A percentile compares a stretch with the other conserved stretches of the same genome.
Conservation (phyloP, 176 grass and related monocot genomes). For the Oryza glaberrima region DNA sequence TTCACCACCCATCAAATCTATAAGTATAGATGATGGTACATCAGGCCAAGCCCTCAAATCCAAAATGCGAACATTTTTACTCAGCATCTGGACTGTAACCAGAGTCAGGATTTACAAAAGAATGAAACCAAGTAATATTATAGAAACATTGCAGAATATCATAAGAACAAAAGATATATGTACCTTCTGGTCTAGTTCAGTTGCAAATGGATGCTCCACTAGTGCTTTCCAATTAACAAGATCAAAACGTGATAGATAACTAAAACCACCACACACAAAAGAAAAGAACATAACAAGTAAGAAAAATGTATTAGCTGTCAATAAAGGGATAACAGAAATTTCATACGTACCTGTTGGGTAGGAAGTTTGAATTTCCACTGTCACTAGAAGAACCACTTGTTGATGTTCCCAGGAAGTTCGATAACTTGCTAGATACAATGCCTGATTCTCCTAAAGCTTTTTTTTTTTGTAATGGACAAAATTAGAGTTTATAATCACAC, state of each 20-base stretch:
- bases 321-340: constrained; percentile 33
- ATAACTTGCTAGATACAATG: constrained; percentile 70
- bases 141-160: constrained; percentile 30
- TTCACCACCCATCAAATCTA: constrained; percentile 71
- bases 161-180: constrained; percentile 44
- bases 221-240: constrained; percentile 85
- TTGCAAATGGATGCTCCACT: constrained; percentile 63
- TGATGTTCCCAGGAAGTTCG: constrained; percentile 44
- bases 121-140: constrained; percentile 24
- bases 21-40: constrained; percentile 63
- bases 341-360: constrained; percentile 75
- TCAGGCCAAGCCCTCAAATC: constrained; percentile 71
- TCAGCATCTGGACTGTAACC: constrained; percentile 99
- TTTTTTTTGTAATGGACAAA: constrained; percentile 37
- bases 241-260: constrained; percentile 81
- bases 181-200: constrained; percentile 80
- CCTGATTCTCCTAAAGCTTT: constrained; percentile 95
- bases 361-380: constrained; percentile 54
- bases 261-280: constrained; percentile 32
- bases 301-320: constrained; percentile 19
- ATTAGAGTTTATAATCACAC: neutral
- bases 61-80: constrained; percentile 61
- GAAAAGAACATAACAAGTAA: neutral
- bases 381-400: constrained; percentile 25
- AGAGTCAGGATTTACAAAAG: constrained; percentile 81